Evolutionary conservation across 805 yeast species (phyloP), one percentile per base, ranked within the genome.

Genomic region (Ogataea corticis): DNA sequence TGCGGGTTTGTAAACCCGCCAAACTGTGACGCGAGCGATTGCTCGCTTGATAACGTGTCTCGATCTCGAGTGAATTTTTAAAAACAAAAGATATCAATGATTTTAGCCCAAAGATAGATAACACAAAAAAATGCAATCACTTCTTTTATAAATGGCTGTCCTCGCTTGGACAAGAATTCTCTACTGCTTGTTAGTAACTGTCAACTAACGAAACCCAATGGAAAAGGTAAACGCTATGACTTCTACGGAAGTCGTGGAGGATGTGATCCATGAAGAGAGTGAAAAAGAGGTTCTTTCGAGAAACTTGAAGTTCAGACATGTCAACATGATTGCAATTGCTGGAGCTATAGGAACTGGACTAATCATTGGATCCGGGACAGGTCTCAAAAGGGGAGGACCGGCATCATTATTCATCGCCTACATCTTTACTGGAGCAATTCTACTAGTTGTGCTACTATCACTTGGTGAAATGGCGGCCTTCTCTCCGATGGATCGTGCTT

Each of bases 321-420:
- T 77, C 45, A 84, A 80, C 61, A 77, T 82, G 82, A 78, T 82
- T 49, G 83, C 88, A 31, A 73, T 83, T 43, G 89, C 86, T 50
- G 87, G 87, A 55, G 75, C 82, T 48, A 80, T 83, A 51, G 88
- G 89, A 62, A 81, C 87, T 14, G 81, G 80, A 35, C 63, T 76
- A 41, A 72, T 76, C 45, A 67, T 76, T 28, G 79, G 80, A 46
- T 65, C 74, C 27, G 80, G 80, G 37, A 66, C 68, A 23, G 71
- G 70, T 2, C 59, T 72, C 42, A 47, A 63, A 12, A 51, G 55
- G 7, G 41, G 55, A 28, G 64, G 64, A 19, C 64, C 64, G 11
- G 59, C 50, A 1, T 76, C 76, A 25, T 52, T 78, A 34, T 71
- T 85, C 34, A 66, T 79, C 13, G 78, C 87, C 6, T 85, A 83